A percentile compares a stretch with the other conserved stretches of the same genome.
Evolutionary conservation across 257 asterid species (phyloP).

Genomic region (Solanum phureja): DNA sequence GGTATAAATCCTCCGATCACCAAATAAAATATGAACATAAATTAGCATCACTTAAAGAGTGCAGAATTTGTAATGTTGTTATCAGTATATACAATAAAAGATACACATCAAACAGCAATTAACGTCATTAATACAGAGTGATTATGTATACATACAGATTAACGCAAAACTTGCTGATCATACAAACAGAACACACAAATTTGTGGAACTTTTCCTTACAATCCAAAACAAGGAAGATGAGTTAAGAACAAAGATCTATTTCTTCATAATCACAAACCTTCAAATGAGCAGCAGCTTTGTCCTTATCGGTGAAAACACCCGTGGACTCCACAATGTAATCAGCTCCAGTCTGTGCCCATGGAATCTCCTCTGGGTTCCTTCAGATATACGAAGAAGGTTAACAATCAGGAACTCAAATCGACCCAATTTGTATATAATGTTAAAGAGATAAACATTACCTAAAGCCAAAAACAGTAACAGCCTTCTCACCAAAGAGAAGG

Average conservation of each 20-base stretch:
- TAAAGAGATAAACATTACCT: conserved; percentile 20
- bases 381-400: not conserved
- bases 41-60: not conserved
- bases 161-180: not conserved
- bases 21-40: not conserved
- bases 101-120: not conserved
- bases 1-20: not conserved
- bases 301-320: conserved; percentile 79
- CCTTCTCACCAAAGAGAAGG: conserved; percentile 63
- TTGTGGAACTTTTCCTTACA: not conserved
- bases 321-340: conserved; percentile 77
- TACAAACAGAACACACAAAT: not conserved
- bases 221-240: not conserved
- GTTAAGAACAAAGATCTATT: not conserved
- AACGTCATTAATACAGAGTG: not conserved
- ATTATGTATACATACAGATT: not conserved
- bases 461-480: conserved; percentile 58
- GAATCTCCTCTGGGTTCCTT: conserved; percentile 90
- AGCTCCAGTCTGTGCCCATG: conserved; percentile 80
- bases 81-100: not conserved
- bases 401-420: not conserved
- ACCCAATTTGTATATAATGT: not conserved
- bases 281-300: conserved; percentile 81
- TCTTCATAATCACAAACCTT: conserved; percentile 29
- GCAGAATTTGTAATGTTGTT: not conserved